A percentile compares a stretch with the other conserved stretches of the same genome.
Conservation (phyloP, 331 rosid genomes). For the Malus hybrid region DNA sequence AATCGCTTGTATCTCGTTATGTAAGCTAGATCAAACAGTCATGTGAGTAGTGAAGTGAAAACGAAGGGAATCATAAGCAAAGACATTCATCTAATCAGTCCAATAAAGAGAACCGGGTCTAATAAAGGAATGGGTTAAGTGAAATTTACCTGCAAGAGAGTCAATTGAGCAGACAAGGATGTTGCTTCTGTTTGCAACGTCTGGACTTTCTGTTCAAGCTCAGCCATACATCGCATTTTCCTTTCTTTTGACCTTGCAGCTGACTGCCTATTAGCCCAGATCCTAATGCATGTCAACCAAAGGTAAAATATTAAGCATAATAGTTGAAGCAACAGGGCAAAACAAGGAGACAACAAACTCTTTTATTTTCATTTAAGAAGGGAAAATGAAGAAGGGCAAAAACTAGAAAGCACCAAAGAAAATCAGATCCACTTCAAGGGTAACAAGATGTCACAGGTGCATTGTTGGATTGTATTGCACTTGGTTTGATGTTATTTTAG, state of each 20-base stretch:
- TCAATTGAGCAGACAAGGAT: slow-evolving; percentile 83
- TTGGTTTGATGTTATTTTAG: too few relatives aligned
- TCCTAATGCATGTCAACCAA: slow-evolving; percentile 40
- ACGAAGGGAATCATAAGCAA: neutral
- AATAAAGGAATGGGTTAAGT: neutral
- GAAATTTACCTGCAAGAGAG: slow-evolving; percentile 68
- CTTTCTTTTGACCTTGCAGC: slow-evolving; percentile 97
- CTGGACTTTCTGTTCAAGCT: slow-evolving; percentile 83
- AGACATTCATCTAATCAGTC: neutral
- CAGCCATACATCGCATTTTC: slow-evolving; percentile 90
- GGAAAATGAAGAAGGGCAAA: neutral
- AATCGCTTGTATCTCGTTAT: neutral
- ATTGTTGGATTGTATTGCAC: too few relatives aligned
- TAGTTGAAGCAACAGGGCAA: neutral
- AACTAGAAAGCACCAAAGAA: neutral
- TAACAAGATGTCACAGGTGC: neutral
- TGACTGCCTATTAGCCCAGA: slow-evolving; percentile 97
- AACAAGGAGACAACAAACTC: neutral
- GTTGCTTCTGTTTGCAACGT: slow-evolving; percentile 39
- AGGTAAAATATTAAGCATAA: slow-evolving; percentile 5
- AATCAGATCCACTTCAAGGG: neutral
- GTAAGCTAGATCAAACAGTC: neutral
- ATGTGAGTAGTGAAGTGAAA: neutral
- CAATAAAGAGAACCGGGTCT: neutral
- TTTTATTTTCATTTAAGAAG: neutral